Evolutionary conservation across 2,329 filamentous ascomycete species (phyloP).

Genomic region (Arthrobotrys sinensis): DNA sequence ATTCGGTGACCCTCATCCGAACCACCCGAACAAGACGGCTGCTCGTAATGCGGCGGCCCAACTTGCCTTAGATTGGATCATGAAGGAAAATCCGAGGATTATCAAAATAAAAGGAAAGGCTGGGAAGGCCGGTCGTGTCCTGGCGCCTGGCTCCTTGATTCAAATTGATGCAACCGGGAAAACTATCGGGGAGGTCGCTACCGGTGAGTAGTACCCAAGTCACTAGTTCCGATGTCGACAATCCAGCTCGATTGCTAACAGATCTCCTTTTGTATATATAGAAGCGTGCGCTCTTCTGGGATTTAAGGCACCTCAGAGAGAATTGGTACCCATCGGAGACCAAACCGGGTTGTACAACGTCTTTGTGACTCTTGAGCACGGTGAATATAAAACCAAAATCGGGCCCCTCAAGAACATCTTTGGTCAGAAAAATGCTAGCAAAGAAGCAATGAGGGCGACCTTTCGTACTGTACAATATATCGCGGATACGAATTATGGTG

Average conservation of each 20-base stretch:
- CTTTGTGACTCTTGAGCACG: slow-evolving; percentile 45
- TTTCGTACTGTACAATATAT: slow-evolving; percentile 42
- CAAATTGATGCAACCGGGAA: slow-evolving; percentile 53
- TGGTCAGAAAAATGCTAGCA: slow-evolving; percentile 42
- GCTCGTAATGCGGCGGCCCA: slow-evolving; percentile 51
- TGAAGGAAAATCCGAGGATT: slow-evolving; percentile 45
- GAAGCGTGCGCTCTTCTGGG: slow-evolving; percentile 54
- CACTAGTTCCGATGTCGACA: too few relatives aligned
- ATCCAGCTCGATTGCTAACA: background rate
- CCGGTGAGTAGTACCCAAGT: slow-evolving; percentile 19
- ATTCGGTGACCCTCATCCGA: slow-evolving; percentile 39
- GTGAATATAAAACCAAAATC: slow-evolving; percentile 20
- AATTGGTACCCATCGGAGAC: slow-evolving; percentile 27
- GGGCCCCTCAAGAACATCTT: slow-evolving; percentile 54
- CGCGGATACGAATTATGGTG: slow-evolving; percentile 25
- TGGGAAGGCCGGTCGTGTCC: slow-evolving; percentile 43
- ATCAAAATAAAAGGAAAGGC: slow-evolving; percentile 46
- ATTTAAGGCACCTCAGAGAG: slow-evolving; percentile 57
- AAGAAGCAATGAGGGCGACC: slow-evolving; percentile 50
- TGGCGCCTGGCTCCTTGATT: slow-evolving; percentile 46
- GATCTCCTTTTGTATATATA: background rate
- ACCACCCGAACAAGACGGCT: slow-evolving; percentile 40
- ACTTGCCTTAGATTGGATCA: slow-evolving; percentile 44
- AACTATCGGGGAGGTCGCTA: slow-evolving; percentile 52
- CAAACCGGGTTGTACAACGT: slow-evolving; percentile 48